Base-by-base conservation (phyloP, 1,139 yeast genomes). In the Protomyces arabidopsidicola region DNA sequence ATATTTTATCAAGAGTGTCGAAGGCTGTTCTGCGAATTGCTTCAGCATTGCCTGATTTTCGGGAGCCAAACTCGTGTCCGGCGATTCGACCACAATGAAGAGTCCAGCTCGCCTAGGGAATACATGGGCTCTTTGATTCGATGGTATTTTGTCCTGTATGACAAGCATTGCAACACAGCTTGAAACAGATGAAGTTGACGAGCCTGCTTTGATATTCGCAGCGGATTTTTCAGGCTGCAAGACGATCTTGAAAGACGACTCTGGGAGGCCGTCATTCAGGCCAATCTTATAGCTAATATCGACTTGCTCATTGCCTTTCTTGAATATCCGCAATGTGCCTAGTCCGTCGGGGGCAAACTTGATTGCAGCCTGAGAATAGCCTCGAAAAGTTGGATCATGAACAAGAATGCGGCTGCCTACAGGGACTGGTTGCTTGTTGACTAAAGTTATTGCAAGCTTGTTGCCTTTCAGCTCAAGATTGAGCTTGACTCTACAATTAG, bases 401-500 rank as follows among this genome's bases (percentile, higher is more conserved):
- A 36, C 42, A 36, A 36, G 14, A 5, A 36, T 4, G 42, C 42
- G 42, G 16, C 16, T 14, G 42, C 9, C 42, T 14, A 6, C 4
- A 5, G 9, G 42, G 16, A 36, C 10, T 9, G 14, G 14, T 14
- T 36, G 42, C 6, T 27, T 42, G n/a, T 45, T 27, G 12, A 38
- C 12, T 12, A 20, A 20, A 4, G 45, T 39, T 10, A 36, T 56
- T 6, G 38, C 45, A 27, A 39, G 22, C n/a, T 31, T 14, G 39
- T 20, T 35, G 16, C 34, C 45, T 12, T 12, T 20, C 36, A 22
- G 35, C 10, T 51, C 53, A 50, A 58, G 51, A 16, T 52, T 51
- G 39, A 58, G 20, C 22, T 58, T 58, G 35, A 58, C 53, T 50
- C 62, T 58, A n/a, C 22, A 52, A 2, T 39, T 20, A 27, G 34